These are phyloP conservation scores for Candida incommunis DNA, from an alignment of 805 yeast genomes.

Conservation along the genomic window DNA sequence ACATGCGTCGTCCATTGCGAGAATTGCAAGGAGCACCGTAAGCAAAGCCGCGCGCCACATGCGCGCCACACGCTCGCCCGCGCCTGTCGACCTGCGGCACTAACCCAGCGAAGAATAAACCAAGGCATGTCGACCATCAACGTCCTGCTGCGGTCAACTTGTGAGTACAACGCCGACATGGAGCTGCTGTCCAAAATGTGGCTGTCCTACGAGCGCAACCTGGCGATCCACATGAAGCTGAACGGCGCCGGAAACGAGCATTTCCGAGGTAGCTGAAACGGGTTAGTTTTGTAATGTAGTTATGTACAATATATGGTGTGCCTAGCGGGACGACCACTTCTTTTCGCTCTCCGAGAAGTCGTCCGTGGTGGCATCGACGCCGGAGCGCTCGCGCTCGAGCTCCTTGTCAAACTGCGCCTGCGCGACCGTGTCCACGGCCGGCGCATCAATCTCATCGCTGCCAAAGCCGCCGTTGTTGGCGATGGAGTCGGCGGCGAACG, in stretches of 20 bases:
- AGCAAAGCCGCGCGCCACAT: too few relatives aligned
- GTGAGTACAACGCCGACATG: conserved; percentile 19
- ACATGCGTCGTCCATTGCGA: conserved; percentile 58
- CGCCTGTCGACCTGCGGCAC: too few relatives aligned
- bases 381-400: background rate
- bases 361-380: background rate
- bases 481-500: background rate
- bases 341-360: background rate
- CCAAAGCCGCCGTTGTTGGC: background rate
- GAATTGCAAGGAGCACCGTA: conserved; percentile 67
- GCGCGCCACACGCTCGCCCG: too few relatives aligned
- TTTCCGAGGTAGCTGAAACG: background rate
- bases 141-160: conserved; percentile 29
- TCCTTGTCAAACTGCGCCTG: background rate
- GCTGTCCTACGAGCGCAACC: conserved; percentile 60
- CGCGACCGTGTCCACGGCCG: background rate
- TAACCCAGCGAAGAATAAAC: conserved; percentile 46
- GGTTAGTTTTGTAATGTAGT: background rate
- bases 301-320: background rate
- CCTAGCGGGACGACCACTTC: conserved; percentile 29
- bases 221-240: conserved; percentile 45
- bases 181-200: conserved; percentile 67
- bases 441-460: background rate
- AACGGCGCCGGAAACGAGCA: background rate
- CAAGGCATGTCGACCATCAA: conserved; percentile 56